Percentiles rank a stretch among this genome's conserved stretches.
Conservation (phyloP, 305 asterid genomes). For the Andrographis paniculata region DNA sequence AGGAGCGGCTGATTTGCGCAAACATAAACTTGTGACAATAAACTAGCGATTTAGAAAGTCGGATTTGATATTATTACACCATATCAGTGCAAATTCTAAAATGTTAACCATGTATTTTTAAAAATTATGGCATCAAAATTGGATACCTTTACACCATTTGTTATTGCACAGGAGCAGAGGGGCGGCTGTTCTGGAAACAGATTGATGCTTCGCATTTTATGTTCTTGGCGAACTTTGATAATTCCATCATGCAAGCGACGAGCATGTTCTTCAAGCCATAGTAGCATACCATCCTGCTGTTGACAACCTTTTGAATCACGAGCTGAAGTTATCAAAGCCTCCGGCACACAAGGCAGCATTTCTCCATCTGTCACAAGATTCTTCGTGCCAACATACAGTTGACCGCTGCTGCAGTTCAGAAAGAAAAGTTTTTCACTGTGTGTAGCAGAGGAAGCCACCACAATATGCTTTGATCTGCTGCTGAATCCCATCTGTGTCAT, state of each 20-base stretch:
- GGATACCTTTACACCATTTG: constrained; percentile 82
- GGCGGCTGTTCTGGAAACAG: constrained; percentile 71
- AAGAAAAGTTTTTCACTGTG: constrained; percentile 54
- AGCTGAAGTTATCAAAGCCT: constrained; percentile 38
- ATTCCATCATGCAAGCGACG: constrained; percentile 64
- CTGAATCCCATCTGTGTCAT: constrained; percentile 33
- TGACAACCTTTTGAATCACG: constrained; percentile 34
- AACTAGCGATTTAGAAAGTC: neutral
- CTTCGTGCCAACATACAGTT: constrained; percentile 70
- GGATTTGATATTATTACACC: neutral
- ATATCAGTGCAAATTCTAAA: too few relatives aligned
- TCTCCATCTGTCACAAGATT: constrained; percentile 57
- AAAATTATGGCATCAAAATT: neutral
- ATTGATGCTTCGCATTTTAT: constrained; percentile 53
- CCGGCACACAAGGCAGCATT: constrained; percentile 87
- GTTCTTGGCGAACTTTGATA: constrained; percentile 47
- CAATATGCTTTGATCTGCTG: constrained; percentile 37
- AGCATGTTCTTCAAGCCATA: constrained; percentile 92
- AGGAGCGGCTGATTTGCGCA: neutral
- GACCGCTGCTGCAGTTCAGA: constrained; percentile 69
- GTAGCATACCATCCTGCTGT: constrained; percentile 76
- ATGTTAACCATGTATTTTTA: neutral
- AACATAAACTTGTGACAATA: neutral
- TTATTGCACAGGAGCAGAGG: constrained; percentile 56
- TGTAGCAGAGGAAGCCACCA: constrained; percentile 62